Conservation (phyloP, 495 filamentous ascomycete species). For the Aspergillus olivimuriae region DNA sequence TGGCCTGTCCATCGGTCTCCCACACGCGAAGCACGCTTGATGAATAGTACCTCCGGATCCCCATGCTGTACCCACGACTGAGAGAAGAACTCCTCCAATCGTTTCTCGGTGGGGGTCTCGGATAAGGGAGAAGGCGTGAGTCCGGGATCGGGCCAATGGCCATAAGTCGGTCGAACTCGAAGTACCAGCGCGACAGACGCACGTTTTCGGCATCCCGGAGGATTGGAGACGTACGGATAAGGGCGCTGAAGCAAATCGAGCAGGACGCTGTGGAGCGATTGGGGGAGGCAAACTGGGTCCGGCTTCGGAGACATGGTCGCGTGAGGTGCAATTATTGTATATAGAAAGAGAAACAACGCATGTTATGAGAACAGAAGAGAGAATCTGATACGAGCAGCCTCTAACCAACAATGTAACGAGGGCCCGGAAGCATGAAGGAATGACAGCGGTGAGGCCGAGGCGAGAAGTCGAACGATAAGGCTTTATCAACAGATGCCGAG, state of each 20-base stretch:
- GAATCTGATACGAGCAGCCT: neutral
- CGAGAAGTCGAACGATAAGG: neutral
- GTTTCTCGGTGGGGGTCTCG: constrained; percentile 31
- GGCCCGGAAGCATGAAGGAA: too few relatives aligned
- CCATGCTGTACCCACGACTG: constrained; percentile 67
- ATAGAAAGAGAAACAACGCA: too few relatives aligned
- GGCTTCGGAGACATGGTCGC: constrained; percentile 2
- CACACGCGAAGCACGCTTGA: constrained; percentile 64
- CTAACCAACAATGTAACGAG: too few relatives aligned
- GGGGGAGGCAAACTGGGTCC: constrained; percentile 8
- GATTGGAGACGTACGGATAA: constrained; percentile 59
- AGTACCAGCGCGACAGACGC: constrained; percentile 70
- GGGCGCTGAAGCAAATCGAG: constrained; percentile 45
- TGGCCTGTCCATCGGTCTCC: constrained; percentile 75
- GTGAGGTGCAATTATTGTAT: too few relatives aligned
- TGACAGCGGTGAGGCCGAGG: too few relatives aligned
- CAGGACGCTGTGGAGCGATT: constrained; percentile 43
- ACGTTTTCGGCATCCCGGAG: constrained; percentile 54
- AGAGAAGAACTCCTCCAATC: constrained; percentile 56
- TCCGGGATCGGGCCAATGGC: constrained; percentile 43
- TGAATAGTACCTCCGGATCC: constrained; percentile 71
- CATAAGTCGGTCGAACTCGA: constrained; percentile 56
- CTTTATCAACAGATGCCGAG: neutral
- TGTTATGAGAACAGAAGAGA: neutral
- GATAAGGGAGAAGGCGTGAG: constrained; percentile 14